phyloP scores from a whole-genome alignment of 192 early-diverging fungal genomes.

The Backusella psychrophila region DNA sequence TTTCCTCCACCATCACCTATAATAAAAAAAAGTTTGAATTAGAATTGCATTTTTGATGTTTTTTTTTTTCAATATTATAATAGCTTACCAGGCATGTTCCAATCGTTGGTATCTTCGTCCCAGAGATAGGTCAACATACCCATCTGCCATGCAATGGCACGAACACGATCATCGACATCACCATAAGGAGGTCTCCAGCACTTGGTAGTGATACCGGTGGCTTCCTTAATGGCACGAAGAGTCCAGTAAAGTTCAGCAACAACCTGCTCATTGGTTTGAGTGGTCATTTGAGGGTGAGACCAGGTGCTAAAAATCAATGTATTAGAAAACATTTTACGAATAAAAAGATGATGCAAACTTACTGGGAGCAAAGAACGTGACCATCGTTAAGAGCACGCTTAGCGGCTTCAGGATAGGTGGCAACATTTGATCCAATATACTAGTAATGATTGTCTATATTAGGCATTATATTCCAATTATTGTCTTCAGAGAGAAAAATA shows the following conservation, averaged over 20 bases:
- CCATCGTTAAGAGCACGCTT: constrained; percentile 42
- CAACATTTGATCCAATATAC: constrained; percentile 44
- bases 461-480: constrained; percentile 11
- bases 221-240: constrained; percentile 40
- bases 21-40: too few relatives aligned
- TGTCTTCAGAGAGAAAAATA: not conserved
- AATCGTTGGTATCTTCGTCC: constrained; percentile 36
- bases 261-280: constrained; percentile 39
- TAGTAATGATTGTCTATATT: constrained; percentile 2
- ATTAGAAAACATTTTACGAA: not conserved
- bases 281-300: constrained; percentile 52
- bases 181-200: constrained; percentile 50
- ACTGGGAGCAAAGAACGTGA: constrained; percentile 50
- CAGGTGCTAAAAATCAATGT: constrained; percentile 34
- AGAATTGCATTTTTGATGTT: too few relatives aligned
- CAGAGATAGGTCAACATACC: constrained; percentile 21
- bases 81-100: constrained; percentile 32
- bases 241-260: constrained; percentile 49
- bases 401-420: constrained; percentile 33
- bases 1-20: constrained; percentile 29
- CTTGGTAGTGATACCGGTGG: constrained; percentile 39
- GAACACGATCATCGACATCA: constrained; percentile 46
- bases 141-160: constrained; percentile 30
- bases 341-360: not conserved
- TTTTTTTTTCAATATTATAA: too few relatives aligned